Conservation (phyloP, 106 monocot species). For the Agapanthus africanus region DNA sequence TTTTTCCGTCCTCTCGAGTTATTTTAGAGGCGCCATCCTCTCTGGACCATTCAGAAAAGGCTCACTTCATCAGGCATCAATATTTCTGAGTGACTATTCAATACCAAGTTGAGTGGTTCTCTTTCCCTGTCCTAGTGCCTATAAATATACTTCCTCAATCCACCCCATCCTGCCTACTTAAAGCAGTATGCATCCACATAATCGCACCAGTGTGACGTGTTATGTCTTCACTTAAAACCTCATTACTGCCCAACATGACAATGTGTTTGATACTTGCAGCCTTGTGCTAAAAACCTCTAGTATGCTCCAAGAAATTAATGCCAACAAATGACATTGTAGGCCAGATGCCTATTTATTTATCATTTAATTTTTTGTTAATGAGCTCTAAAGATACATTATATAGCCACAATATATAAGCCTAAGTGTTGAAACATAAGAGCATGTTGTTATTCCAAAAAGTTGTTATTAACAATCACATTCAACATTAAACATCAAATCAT, state of each 20-base stretch:
- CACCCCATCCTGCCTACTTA: neutral
- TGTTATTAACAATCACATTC: too few species aligned
- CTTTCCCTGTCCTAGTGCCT: neutral
- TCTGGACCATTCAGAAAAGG: neutral
- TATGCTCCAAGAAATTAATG: neutral
- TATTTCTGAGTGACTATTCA: neutral
- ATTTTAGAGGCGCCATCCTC: neutral
- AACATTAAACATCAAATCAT: too few species aligned
- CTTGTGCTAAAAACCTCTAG: neutral
- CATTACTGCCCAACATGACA: neutral
- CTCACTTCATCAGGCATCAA: neutral
- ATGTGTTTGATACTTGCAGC: neutral
- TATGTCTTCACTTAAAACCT: neutral
- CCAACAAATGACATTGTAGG: neutral
- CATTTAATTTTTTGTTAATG: neutral
- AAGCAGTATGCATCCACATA: neutral
- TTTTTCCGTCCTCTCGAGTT: neutral
- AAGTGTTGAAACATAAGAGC: neutral
- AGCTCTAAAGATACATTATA: neutral
- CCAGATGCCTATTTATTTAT: neutral
- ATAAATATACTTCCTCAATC: neutral
- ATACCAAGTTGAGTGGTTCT: neutral
- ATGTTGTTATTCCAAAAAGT: neutral
- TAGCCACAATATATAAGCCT: neutral
- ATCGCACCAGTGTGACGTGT: neutral